Base-by-base conservation (phyloP, 495 filamentous ascomycete species). In the Penicillium bovifimosum region DNA sequence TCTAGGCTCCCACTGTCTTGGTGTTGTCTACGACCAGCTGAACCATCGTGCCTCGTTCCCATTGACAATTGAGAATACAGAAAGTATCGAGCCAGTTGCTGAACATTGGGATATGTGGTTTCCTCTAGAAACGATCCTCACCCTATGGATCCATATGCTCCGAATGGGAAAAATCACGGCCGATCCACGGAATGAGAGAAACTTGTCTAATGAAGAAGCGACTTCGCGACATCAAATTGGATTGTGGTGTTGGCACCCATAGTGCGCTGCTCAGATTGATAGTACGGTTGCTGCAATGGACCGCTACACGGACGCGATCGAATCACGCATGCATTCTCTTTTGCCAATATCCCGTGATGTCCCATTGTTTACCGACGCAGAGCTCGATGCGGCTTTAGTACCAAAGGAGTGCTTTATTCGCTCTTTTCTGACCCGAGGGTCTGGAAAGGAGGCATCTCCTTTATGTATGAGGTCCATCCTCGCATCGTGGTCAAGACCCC, bases 91-190 rank as follows among this genome's bases (percentile, higher is more conserved):
- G 17, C 59, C 56, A 27, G 10, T 62, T 10, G 38, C 40, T 6
- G 53, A 64, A 13, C 55, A 60, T 17, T 17, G 47, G 10, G 58
- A 66, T 9, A 50, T 71, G 26, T 74, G 69, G 66, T 58, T 65
- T 24, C 68, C 71, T 0, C 52, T 72, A 1, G 71, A 72, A 58
- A 74, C 69, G 0, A 55, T 74, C 10, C 62, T 74, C 3, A 62
- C 55, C n/a, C 61, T 71, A 13, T 74, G 66, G 69, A 65, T 71
- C 20, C n/a, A 55, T 7, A 49, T 69, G 31, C 32, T 67, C 20
- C 58, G 47, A 0, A 50, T 72, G 9, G 68, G 64, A 5, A 74
- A 67, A 2, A 20, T 58, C 18, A 31, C 32, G n/a, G 32, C 11
- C 31, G 52, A 35, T 33, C 39, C 44, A 9, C 33, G 6, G 24